These are phyloP conservation scores for Eucalyptus lansdowneana DNA, from an alignment of 345 rosid species.

Conservation along the genomic window DNA sequence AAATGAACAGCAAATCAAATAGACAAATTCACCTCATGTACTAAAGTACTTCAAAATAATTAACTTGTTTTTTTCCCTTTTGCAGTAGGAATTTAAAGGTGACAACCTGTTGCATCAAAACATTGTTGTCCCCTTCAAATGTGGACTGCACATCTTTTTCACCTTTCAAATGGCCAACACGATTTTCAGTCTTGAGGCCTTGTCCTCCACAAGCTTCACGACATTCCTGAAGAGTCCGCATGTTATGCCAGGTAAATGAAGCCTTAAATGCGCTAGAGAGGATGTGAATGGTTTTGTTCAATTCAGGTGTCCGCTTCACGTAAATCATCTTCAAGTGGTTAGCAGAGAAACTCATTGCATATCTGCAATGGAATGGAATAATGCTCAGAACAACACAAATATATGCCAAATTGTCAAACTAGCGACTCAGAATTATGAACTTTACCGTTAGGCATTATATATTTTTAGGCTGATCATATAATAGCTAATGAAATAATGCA, in stretches of 20 bases:
- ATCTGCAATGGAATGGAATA: conserved; percentile 21
- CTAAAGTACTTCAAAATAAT: background rate
- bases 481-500: background rate
- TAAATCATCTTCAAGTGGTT: conserved; percentile 70
- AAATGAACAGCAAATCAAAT: background rate
- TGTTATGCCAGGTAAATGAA: conserved; percentile 72
- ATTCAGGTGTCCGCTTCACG: conserved; percentile 69
- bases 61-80: background rate
- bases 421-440: background rate
- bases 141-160: conserved; percentile 91
- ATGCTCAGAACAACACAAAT: background rate
- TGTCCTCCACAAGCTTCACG: conserved; percentile 99
- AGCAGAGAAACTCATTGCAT: conserved; percentile 69
- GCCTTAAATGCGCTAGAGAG: conserved; percentile 85
- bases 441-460: background rate
- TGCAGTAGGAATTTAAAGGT: background rate
- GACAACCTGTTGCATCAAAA: conserved; percentile 87
- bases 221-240: conserved; percentile 98
- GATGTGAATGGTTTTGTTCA: conserved; percentile 71
- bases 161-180: conserved; percentile 70
- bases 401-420: background rate
- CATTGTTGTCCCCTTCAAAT: conserved; percentile 91
- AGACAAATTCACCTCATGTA: background rate
- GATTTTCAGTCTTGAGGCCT: conserved; percentile 87
- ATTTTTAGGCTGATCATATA: background rate